phyloP scores from a whole-genome alignment of 768 basidiomycete species.

The Lactifluus rugatus region DNA sequence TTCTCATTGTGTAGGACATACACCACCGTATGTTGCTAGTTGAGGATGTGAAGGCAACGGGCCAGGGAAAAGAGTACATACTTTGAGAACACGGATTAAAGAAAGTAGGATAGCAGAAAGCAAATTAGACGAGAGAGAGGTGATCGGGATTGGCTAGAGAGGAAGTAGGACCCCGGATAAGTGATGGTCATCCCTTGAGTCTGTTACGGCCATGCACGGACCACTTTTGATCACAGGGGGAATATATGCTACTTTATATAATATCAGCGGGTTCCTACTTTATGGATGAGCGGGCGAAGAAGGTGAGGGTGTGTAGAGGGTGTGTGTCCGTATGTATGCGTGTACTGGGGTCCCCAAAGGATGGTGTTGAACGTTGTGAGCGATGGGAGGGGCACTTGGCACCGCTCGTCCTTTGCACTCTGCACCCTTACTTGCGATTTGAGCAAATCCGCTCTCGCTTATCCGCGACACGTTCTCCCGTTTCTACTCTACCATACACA shows the following conservation, averaged over 20 bases:
- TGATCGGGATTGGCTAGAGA: conserved; percentile 1
- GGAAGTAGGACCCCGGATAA: conserved; percentile 5
- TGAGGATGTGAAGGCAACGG: neutral
- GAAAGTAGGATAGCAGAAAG: neutral
- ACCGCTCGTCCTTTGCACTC: neutral
- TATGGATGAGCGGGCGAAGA: neutral
- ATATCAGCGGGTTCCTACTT: neutral
- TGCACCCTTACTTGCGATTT: conserved; percentile 8
- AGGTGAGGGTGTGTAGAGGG: neutral
- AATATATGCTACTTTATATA: neutral
- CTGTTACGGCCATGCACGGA: conserved; percentile 2
- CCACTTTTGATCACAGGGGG: conserved; percentile 1
- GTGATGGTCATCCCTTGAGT: neutral
- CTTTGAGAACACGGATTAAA: neutral
- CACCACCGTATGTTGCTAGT: neutral
- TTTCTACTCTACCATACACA: conserved; percentile 1
- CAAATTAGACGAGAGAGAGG: neutral
- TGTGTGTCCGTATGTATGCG: neutral
- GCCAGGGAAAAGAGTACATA: neutral
- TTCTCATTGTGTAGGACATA: neutral
- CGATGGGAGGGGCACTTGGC: neutral
- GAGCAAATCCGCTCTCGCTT: conserved; percentile 10
- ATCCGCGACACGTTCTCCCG: conserved; percentile 16
- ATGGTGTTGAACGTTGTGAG: too few species aligned
- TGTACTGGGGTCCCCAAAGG: neutral